phyloP scores from a whole-genome alignment of 2,329 filamentous ascomycete genomes.

The Hirsutella thompsonii region DNA sequence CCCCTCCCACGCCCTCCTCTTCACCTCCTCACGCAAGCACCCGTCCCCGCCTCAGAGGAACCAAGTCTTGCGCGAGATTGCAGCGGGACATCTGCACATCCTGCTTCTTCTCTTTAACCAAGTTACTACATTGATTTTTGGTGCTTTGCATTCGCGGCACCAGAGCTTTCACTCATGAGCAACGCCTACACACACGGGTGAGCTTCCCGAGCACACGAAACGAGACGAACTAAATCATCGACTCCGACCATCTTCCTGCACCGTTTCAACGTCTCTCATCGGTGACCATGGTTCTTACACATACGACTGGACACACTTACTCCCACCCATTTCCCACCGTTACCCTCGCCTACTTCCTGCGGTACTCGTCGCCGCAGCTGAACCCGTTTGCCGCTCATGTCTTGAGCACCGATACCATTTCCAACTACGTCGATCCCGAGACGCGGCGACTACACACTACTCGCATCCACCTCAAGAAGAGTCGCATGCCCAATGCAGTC shows the following conservation, averaged over 20 bases:
- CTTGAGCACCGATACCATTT: conserved; percentile 71
- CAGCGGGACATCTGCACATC: neutral
- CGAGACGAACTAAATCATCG: neutral
- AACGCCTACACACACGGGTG: conserved; percentile 9
- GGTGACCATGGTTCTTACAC: conserved; percentile 47
- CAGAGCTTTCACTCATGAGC: conserved; percentile 9
- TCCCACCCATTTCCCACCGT: conserved; percentile 74
- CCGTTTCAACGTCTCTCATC: neutral
- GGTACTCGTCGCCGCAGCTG: conserved; percentile 57
- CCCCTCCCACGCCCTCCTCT: neutral
- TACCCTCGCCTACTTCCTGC: conserved; percentile 79
- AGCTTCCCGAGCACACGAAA: conserved; percentile 8
- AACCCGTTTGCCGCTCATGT: conserved; percentile 78
- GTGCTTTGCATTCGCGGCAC: conserved; percentile 2
- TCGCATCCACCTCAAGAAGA: conserved; percentile 71
- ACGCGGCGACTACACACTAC: conserved; percentile 67
- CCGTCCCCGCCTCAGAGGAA: neutral
- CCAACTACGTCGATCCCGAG: conserved; percentile 56
- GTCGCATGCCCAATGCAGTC: conserved; percentile 60
- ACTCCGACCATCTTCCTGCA: neutral
- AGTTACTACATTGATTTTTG: neutral
- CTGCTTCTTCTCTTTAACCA: no score
- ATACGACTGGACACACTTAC: conserved; percentile 59
- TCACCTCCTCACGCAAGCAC: neutral
- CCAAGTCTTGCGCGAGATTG: neutral